Percentiles rank a stretch among this genome's conserved stretches.
Evolutionary conservation across 1,284 basidiomycete genomes (phyloP).

Genomic region (Cryptococcus hybrid): DNA sequence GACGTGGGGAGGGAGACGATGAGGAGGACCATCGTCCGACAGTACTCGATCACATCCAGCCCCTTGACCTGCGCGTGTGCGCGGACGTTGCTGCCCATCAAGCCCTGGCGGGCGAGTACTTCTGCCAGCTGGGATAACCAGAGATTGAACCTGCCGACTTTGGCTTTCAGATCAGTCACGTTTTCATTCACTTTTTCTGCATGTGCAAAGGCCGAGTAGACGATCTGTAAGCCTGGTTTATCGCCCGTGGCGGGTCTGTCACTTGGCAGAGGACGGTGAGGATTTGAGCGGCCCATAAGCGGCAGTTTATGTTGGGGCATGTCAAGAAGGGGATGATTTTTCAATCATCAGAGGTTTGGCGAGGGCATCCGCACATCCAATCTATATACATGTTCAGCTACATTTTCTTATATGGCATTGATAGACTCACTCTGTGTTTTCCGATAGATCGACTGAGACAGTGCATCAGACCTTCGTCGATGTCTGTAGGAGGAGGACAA

Average conservation of each 20-base stretch:
- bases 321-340: slow-evolving; percentile 80
- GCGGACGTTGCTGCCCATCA: slow-evolving; percentile 93
- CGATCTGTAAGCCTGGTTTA: slow-evolving; percentile 50
- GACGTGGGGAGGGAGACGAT: slow-evolving; percentile 21
- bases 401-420: slow-evolving; percentile 81
- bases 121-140: slow-evolving; percentile 86
- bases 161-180: slow-evolving; percentile 54
- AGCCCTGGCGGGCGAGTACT: slow-evolving; percentile 78
- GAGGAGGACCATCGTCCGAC: slow-evolving; percentile 33
- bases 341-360: slow-evolving; percentile 74
- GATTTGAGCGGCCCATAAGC: slow-evolving; percentile 78
- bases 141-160: slow-evolving; percentile 70
- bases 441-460: background rate
- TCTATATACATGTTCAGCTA: slow-evolving; percentile 61
- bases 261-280: slow-evolving; percentile 55
- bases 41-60: slow-evolving; percentile 37
- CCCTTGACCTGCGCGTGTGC: slow-evolving; percentile 81
- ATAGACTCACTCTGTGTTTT: slow-evolving; percentile 15
- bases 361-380: slow-evolving; percentile 74
- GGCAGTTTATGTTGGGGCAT: slow-evolving; percentile 74
- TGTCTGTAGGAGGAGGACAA: background rate
- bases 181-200: slow-evolving; percentile 34
- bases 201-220: slow-evolving; percentile 54
- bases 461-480: background rate
- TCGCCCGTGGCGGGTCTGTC: slow-evolving; percentile 31